Evolutionary conservation across 2,329 filamentous ascomycete species (phyloP).

Genomic region (Aspergillus sp.): DNA sequence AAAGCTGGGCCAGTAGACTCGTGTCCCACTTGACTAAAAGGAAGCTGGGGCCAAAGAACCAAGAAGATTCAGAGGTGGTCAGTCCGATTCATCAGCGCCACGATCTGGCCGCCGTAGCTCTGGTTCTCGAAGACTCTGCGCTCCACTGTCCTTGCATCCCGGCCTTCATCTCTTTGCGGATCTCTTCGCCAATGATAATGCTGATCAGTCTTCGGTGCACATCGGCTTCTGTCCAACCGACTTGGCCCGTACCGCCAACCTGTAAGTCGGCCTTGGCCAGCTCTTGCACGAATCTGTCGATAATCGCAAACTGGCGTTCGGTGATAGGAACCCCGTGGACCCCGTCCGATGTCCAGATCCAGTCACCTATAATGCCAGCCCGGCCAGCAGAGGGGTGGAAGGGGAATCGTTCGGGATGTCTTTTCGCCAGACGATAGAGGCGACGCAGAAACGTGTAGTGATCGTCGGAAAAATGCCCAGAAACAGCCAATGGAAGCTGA

Average conservation of each 20-base stretch:
- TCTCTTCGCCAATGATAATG: slow-evolving; percentile 48
- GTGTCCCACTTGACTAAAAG: not conserved
- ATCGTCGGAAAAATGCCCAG: slow-evolving; percentile 43
- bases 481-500: slow-evolving; percentile 30
- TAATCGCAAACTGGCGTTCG: slow-evolving; percentile 42
- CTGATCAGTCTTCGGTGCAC: slow-evolving; percentile 46
- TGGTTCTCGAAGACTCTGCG: slow-evolving; percentile 1
- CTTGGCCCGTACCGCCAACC: slow-evolving; percentile 36
- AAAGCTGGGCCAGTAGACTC: not conserved
- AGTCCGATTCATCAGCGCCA: slow-evolving; percentile 23
- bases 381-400: slow-evolving; percentile 37
- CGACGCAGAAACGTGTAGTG: slow-evolving; percentile 41
- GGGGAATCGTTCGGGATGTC: slow-evolving; percentile 36
- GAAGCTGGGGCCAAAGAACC: not conserved
- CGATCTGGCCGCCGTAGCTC: slow-evolving; percentile 25
- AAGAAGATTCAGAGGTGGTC: slow-evolving; percentile 2
- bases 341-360: slow-evolving; percentile 44
- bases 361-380: slow-evolving; percentile 41
- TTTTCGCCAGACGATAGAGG: slow-evolving; percentile 40
- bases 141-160: slow-evolving; percentile 17
- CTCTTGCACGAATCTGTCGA: slow-evolving; percentile 41
- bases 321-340: slow-evolving; percentile 41
- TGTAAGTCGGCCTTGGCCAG: slow-evolving; percentile 34
- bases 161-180: slow-evolving; percentile 41
- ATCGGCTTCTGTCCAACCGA: slow-evolving; percentile 47